Percentiles rank a stretch among this genome's conserved stretches.
Conservation (phyloP, 192 early-diverging fungal species). For the Kappamyces sp. region DNA sequence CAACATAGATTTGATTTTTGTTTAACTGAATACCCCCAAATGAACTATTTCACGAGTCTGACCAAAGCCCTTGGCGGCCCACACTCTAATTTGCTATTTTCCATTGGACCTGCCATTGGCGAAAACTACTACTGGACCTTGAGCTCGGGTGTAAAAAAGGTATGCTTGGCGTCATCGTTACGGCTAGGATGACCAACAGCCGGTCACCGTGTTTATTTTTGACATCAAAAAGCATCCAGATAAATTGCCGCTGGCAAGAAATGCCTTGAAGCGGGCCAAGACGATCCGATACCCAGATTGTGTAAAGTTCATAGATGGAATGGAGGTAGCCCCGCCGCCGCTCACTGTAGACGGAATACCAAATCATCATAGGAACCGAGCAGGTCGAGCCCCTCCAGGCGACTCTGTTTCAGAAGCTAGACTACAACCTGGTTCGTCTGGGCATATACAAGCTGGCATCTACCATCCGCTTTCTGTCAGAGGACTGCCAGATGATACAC, state of each 20-base stretch:
- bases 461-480: constrained; percentile 81
- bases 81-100: constrained; percentile 1
- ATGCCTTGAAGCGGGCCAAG: constrained; percentile 77
- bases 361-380: constrained; percentile 89
- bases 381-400: constrained; percentile 60
- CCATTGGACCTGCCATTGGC: background rate
- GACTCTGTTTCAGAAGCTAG: constrained; percentile 37
- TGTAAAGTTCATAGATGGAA: constrained; percentile 77
- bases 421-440: constrained; percentile 60
- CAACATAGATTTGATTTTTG: too few relatives aligned
- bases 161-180: too few relatives aligned
- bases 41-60: too few relatives aligned
- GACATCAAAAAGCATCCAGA: constrained; percentile 61
- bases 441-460: constrained; percentile 87
- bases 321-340: constrained; percentile 54
- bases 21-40: too few relatives aligned
- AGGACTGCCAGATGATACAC: constrained; percentile 81
- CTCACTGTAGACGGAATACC: constrained; percentile 52
- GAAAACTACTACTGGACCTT: constrained; percentile 5
- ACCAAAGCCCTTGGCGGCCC: constrained; percentile 1
- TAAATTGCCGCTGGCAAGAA: constrained; percentile 75
- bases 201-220: constrained; percentile 71
- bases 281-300: constrained; percentile 89
- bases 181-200: background rate
- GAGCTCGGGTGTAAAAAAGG: constrained; percentile 4